Conservation (phyloP, 2,329 filamentous ascomycete species). For the Scortechinia acanthostroma region DNA sequence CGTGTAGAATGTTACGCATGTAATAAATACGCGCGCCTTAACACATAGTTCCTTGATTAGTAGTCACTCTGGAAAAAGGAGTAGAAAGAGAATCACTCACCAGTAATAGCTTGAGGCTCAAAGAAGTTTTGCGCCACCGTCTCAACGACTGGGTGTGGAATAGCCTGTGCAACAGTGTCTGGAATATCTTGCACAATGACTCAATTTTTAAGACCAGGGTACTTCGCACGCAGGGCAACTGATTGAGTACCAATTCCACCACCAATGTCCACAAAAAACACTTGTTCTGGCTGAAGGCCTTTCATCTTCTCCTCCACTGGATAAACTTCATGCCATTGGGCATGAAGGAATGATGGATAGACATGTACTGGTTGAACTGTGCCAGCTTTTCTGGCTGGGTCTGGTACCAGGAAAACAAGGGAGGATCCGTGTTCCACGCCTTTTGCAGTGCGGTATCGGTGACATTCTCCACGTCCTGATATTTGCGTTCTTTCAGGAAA, state of each 20-base stretch:
- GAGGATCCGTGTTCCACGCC: too few species aligned
- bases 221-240: constrained; percentile 16
- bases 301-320: too few species aligned
- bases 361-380: too few species aligned
- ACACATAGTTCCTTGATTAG: background rate
- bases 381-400: too few species aligned
- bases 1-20: constrained; percentile 21
- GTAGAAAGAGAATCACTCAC: background rate
- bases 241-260: constrained; percentile 29
- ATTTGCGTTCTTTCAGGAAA: background rate
- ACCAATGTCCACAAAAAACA: constrained; percentile 28
- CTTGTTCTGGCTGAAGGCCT: too few species aligned
- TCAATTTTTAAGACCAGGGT: constrained; percentile 18
- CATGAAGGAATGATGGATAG: too few species aligned
- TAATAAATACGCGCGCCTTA: constrained; percentile 22
- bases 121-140: constrained; percentile 7
- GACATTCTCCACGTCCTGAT: background rate
- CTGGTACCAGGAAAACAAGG: too few species aligned
- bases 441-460: background rate
- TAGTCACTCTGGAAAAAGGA: too few species aligned
- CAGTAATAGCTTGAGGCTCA: constrained; percentile 7
- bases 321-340: too few species aligned
- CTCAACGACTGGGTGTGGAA: constrained; percentile 5
- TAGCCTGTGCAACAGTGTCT: constrained; percentile 13
- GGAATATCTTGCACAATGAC: constrained; percentile 30